Conservation (phyloP, 768 basidiomycete species). For the Suillus ampliporus region DNA sequence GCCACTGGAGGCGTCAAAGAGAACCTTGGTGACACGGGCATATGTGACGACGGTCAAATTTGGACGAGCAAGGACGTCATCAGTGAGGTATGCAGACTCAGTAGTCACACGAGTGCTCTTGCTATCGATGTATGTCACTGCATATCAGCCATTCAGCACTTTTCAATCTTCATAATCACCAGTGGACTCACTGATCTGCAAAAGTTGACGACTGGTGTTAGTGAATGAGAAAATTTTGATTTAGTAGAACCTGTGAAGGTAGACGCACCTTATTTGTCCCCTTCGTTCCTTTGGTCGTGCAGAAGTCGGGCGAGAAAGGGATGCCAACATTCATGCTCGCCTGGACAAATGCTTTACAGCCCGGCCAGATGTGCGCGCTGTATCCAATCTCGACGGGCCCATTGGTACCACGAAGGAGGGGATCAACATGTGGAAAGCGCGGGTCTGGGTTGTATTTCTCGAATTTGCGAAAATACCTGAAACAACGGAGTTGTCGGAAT, state of each 20-base stretch:
- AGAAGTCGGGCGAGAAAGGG: conserved; percentile 59
- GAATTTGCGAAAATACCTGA: conserved; percentile 72
- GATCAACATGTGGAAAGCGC: conserved; percentile 54
- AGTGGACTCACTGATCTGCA: conserved; percentile 4
- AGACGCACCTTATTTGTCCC: conserved; percentile 64
- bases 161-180: neutral
- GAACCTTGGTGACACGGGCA: conserved; percentile 14
- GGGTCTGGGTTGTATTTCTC: conserved; percentile 61
- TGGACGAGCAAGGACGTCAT: conserved; percentile 22
- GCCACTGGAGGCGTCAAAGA: conserved; percentile 11
- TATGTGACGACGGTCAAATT: conserved; percentile 25
- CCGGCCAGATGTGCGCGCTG: conserved; percentile 50
- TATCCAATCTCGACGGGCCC: conserved; percentile 71
- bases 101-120: conserved; percentile 25
- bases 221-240: neutral
- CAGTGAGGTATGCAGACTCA: conserved; percentile 29
- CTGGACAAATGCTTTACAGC: conserved; percentile 56
- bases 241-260: neutral
- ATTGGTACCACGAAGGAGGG: conserved; percentile 47
- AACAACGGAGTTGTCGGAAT: conserved; percentile 2
- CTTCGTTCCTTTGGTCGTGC: conserved; percentile 56
- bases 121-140: conserved; percentile 19
- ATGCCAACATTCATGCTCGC: conserved; percentile 58
- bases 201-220: neutral
- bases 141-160: neutral